Conservation (phyloP, 2,329 filamentous ascomycete genomes). For the Pseudocercospora pini-densiflorae region DNA sequence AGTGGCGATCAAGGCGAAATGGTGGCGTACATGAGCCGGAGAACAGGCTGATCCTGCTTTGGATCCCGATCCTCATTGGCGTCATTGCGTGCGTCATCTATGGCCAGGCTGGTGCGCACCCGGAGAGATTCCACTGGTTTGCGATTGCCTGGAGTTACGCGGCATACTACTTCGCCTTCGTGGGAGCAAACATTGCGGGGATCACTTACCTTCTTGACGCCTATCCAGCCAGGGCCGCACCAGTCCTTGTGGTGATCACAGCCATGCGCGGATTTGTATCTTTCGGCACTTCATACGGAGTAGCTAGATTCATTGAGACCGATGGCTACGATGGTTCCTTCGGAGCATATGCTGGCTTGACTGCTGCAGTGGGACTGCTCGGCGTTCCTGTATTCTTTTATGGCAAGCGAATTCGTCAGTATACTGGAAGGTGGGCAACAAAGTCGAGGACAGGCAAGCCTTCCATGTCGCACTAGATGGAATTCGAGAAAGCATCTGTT, state of each 20-base stretch:
- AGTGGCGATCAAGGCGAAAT: constrained; percentile 43
- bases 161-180: constrained; percentile 42
- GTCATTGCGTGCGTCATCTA: constrained; percentile 46
- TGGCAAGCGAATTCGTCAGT: constrained; percentile 40
- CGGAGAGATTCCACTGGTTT: constrained; percentile 33
- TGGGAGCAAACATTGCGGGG: constrained; percentile 51
- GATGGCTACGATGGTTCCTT: constrained; percentile 42
- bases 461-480: constrained; percentile 23
- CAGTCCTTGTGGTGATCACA: constrained; percentile 52
- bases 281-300: constrained; percentile 50
- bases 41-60: constrained; percentile 42
- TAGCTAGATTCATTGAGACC: constrained; percentile 39
- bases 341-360: constrained; percentile 38
- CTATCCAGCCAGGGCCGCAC: constrained; percentile 49
- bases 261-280: constrained; percentile 53
- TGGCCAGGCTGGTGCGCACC: constrained; percentile 36
- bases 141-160: constrained; percentile 30
- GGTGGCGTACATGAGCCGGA: constrained; percentile 50
- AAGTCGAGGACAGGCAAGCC: constrained; percentile 26
- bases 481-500: too few relatives aligned
- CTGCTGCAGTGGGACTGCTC: constrained; percentile 37
- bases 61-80: constrained; percentile 46
- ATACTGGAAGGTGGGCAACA: constrained; percentile 37
- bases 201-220: constrained; percentile 53
- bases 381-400: constrained; percentile 39